These are phyloP conservation scores for Cystobasidium ongulense DNA, from an alignment of 768 basidiomycete species.

Conservation along the genomic window DNA sequence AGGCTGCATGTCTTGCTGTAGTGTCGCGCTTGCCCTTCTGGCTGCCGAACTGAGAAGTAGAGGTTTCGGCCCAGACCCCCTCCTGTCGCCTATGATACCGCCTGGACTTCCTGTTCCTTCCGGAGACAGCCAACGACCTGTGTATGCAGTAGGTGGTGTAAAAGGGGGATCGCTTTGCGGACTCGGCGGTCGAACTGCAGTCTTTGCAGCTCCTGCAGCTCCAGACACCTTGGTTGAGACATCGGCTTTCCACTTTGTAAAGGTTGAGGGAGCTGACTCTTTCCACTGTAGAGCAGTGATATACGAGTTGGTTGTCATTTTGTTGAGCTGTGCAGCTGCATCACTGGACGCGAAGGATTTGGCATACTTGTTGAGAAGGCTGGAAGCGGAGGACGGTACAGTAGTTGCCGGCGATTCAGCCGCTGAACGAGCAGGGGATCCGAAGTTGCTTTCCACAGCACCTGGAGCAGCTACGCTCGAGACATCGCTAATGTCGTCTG, in stretches of 20 bases:
- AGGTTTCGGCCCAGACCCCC: slow-evolving; percentile 20
- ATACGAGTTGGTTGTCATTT: slow-evolving; percentile 27
- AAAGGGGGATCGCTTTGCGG: slow-evolving; percentile 29
- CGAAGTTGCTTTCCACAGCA: background rate
- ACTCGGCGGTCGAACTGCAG: slow-evolving; percentile 16
- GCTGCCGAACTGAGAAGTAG: slow-evolving; percentile 17
- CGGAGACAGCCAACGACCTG: slow-evolving; percentile 12
- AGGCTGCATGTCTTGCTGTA: slow-evolving; percentile 2
- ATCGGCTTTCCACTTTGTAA: slow-evolving; percentile 7
- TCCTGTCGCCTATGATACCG: background rate
- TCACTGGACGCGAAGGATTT: slow-evolving; percentile 8
- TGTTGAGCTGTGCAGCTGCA: slow-evolving; percentile 23
- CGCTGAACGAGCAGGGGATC: background rate
- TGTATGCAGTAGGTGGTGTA: slow-evolving; percentile 23
- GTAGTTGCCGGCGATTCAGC: background rate
- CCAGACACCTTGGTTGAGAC: slow-evolving; percentile 2
- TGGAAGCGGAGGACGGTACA: slow-evolving; percentile 14
- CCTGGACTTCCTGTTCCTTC: slow-evolving; percentile 4
- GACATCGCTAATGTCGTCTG: slow-evolving; percentile 20
- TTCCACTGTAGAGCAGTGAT: slow-evolving; percentile 19
- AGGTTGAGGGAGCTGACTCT: slow-evolving; percentile 5
- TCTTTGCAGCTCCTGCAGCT: slow-evolving; percentile 26
- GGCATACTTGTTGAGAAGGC: slow-evolving; percentile 24
- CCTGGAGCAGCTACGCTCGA: slow-evolving; percentile 7
- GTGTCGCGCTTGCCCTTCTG: background rate